Base-by-base conservation (phyloP, 371 early-diverging fungal species). In the Rhizopus arrhizus region DNA sequence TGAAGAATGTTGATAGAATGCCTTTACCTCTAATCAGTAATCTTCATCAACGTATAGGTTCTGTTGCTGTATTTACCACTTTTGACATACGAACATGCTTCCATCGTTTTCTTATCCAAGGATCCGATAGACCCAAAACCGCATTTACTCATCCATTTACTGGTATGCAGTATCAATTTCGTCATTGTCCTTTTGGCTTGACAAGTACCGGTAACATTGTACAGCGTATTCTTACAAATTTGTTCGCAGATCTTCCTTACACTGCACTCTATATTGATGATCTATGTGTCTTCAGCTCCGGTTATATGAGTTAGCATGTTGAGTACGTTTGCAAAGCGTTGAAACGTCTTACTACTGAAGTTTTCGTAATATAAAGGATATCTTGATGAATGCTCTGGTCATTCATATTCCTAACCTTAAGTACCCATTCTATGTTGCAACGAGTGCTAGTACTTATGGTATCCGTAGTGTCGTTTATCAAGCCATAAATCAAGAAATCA, bases 401-500 rank as follows among this genome's bases (percentile, higher is more conserved):
- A 28, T 71, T 6, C n/a, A 31, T 13, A 48, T n/a, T 13, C 74
- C 76, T 11, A 66, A 77, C 22, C 55, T 69, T 5, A 36, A 5
- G 0, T n/a, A 59, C 0, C 59, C 59, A 3, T 73, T 80, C 41
- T 61, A 60, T 29, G 58, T 83, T 0, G 76, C 72, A 4, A 74
- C 77, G 0, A 75, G 80, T 58, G 75, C 76, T 0, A 76, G 74
- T 7, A 64, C 71, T 29, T 40, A 53, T 2, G 80, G 75, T 10
- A 73, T 78, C 11, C 72, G 72, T 15, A 71, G 69, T 35, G 67
- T 63, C 0, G 35, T 82, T 3, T 71, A 58, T 38, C 67, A 71
- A 36, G 53, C 56, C 1, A 62, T 65, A 10, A 12, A 63, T n/a
- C 11, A 51, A 3, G 33, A 58, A 42, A 53, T 43, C 36, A 29